phyloP scores from a whole-genome alignment of 1,139 yeast species.

The Candida dubliniensis region DNA sequence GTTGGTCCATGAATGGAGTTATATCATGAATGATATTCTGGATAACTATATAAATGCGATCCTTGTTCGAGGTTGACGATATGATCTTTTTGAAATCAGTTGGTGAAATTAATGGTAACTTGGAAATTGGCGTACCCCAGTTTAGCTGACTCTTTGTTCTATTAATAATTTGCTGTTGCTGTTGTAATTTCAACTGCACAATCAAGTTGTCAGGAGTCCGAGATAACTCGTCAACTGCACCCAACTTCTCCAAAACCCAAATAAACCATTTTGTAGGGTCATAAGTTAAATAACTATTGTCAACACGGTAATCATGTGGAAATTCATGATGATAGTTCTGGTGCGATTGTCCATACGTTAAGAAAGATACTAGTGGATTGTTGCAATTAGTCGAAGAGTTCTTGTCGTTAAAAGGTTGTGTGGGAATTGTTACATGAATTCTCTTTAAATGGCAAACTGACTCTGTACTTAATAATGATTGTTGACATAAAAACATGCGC shows the following conservation, averaged over 20 bases:
- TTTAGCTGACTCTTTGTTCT: constrained; percentile 60
- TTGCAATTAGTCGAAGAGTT: constrained; percentile 52
- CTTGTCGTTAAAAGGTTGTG: constrained; percentile 64
- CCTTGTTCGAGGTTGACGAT: constrained; percentile 35
- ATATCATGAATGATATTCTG: constrained; percentile 69
- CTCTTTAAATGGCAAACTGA: constrained; percentile 57
- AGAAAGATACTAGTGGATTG: constrained; percentile 51
- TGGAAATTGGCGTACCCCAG: constrained; percentile 78
- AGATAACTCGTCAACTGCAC: constrained; percentile 42
- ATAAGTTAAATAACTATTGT: constrained; percentile 48
- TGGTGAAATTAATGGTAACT: constrained; percentile 53
- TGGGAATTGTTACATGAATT: constrained; percentile 43
- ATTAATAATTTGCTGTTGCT: constrained; percentile 62
- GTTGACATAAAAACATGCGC: constrained; percentile 58
- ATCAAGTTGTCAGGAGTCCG: constrained; percentile 49
- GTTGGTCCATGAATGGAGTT: constrained; percentile 70
- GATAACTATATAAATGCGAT: constrained; percentile 44
- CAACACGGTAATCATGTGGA: constrained; percentile 64
- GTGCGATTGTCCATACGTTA: constrained; percentile 64
- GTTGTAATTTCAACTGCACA: constrained; percentile 59
- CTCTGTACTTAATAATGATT: constrained; percentile 54
- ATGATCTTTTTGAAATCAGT: constrained; percentile 50
- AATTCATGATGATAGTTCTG: constrained; percentile 77
- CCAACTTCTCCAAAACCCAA: constrained; percentile 37
- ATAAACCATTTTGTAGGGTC: constrained; percentile 72